A percentile compares a stretch with the other conserved stretches of the same genome.
phyloP scores from a whole-genome alignment of 352 stramenopile species.

The Achlya hypogyna region DNA sequence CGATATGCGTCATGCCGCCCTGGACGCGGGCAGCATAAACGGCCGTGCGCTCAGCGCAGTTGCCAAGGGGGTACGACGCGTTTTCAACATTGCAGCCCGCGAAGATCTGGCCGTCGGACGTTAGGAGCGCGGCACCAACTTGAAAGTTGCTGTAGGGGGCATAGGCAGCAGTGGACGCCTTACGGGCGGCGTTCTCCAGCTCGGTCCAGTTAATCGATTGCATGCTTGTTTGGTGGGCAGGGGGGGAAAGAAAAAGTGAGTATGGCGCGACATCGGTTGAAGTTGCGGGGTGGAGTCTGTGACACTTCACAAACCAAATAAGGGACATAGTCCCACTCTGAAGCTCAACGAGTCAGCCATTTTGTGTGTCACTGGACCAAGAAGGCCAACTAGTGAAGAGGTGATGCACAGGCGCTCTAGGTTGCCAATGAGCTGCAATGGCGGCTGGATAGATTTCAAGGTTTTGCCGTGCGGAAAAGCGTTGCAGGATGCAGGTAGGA shows the following conservation, averaged over 20 bases:
- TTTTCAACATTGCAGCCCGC: conserved; percentile 3
- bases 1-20: neutral
- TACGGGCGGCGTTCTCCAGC: neutral
- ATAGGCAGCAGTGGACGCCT: neutral
- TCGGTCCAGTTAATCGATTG: conserved; percentile 5
- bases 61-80: neutral
- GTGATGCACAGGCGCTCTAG: too few relatives aligned
- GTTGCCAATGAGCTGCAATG: too few relatives aligned
- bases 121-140: neutral
- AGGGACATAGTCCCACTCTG: too few relatives aligned
- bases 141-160: neutral
- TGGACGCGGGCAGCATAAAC: neutral
- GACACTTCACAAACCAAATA: too few relatives aligned
- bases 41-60: neutral
- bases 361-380: too few relatives aligned
- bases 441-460: too few relatives aligned
- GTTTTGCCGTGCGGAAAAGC: too few relatives aligned
- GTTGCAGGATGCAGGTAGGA: too few relatives aligned
- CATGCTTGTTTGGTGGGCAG: neutral
- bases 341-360: too few relatives aligned
- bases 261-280: too few relatives aligned
- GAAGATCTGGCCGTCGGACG: neutral
- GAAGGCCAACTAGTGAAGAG: too few relatives aligned
- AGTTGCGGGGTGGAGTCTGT: too few relatives aligned
- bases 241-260: neutral